Evolutionary conservation across 2,329 filamentous ascomycete species (phyloP), one percentile per base, ranked within the genome.

Genomic region (Berkeleyomyces basicola): DNA sequence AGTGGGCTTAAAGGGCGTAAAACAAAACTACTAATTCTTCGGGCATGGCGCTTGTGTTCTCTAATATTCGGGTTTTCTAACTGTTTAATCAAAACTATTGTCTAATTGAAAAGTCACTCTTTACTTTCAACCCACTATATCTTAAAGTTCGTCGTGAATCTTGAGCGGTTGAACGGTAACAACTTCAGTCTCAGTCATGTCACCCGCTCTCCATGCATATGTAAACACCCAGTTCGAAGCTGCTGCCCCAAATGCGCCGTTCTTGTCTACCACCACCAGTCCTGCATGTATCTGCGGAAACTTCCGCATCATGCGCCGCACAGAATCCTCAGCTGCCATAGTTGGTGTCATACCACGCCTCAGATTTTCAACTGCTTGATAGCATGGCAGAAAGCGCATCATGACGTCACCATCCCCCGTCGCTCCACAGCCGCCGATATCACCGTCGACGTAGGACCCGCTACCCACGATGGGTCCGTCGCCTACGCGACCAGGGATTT

Each of bases 1-100:
- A 88, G 70, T 90, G 87, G 86, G 86, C 86, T 37, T 87, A 58
- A 44, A 42, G 10, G 36, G 46, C 23, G 7, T 11, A 42, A 7
- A 16, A 31, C 9, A 55, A 33, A 7, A 37, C 49, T 55, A 14
- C 49, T 39, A 39, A 11, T 55, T 39, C n/a, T 31, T 3, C 14
- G 49, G 49, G 23, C 31, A 55, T 33, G n/a, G 49, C 36, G 37
- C 14, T 33, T 2, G 49, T 9, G 36, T 39, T 31, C 7, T 55
- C 7, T 39, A 37, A 55, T 55, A 39, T 7, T 14, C 11, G 33
- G 4, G 36, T 55, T 11, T 55, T 55, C 36, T 37, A 55, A n/a
- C 7, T 23, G 7, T 33, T 55, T 55, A 7, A 55, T 55, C 7
- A 39, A 37, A 53, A 55, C 23, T 23, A 23, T 23, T 23, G 23